Percentiles rank a stretch among this genome's conserved stretches.
phyloP scores from a whole-genome alignment of 2,329 filamentous ascomycete genomes.

The Epichloe sibirici region DNA sequence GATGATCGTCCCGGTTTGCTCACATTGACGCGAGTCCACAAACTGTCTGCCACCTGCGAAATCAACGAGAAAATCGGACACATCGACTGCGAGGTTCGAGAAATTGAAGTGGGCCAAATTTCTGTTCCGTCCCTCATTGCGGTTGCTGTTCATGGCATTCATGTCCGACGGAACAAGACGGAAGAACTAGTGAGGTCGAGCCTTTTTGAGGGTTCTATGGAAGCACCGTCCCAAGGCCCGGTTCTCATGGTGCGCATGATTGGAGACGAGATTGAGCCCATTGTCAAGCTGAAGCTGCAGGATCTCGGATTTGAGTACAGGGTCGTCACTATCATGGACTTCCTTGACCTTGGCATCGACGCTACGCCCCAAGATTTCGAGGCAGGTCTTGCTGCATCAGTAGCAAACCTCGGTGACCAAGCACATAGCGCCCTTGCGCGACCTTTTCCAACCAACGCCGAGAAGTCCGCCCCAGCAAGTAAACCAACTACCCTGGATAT shows the following conservation, averaged over 20 bases:
- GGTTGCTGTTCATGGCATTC: slow-evolving; percentile 54
- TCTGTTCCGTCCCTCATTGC: slow-evolving; percentile 74
- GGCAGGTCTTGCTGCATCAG: slow-evolving; percentile 62
- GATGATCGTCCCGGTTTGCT: slow-evolving; percentile 87
- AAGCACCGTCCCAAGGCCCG: slow-evolving; percentile 16
- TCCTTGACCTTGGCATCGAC: slow-evolving; percentile 58
- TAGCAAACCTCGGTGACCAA: slow-evolving; percentile 62
- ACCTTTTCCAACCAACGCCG: slow-evolving; percentile 9
- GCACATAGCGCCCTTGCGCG: slow-evolving; percentile 35
- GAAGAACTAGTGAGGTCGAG: slow-evolving; percentile 59
- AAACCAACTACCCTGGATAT: slow-evolving; percentile 60
- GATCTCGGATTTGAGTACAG: slow-evolving; percentile 82
- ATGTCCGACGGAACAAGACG: slow-evolving; percentile 48
- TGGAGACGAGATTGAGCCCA: slow-evolving; percentile 86
- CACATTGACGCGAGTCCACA: slow-evolving; percentile 56
- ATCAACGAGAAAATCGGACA: slow-evolving; percentile 58
- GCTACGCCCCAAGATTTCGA: slow-evolving; percentile 62
- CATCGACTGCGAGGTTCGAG: slow-evolving; percentile 43
- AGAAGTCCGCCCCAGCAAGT: slow-evolving; percentile 17
- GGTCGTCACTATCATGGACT: slow-evolving; percentile 68
- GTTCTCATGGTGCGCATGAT: slow-evolving; percentile 84
- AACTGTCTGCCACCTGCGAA: slow-evolving; percentile 47
- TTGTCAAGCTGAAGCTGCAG: slow-evolving; percentile 76
- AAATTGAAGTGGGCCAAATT: slow-evolving; percentile 67
- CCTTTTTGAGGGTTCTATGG: slow-evolving; percentile 15